These are phyloP conservation scores for Citrus australasica DNA, from an alignment of 345 rosid species.

Conservation along the genomic window DNA sequence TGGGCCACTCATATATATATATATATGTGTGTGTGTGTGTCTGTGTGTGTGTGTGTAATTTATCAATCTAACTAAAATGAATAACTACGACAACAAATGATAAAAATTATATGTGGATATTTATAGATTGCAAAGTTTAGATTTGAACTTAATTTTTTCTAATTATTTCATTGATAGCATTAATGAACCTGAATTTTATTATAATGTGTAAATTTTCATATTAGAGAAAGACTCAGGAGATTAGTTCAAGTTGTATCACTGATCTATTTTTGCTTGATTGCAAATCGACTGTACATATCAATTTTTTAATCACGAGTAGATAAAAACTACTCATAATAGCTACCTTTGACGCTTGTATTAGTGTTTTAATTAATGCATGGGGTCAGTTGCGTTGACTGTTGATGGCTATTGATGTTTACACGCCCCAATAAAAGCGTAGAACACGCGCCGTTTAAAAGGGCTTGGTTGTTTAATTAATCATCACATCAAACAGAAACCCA, in stretches of 20 bases:
- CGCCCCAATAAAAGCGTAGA: not conserved
- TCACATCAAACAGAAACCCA: conserved; percentile 2
- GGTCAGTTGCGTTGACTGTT: not conserved
- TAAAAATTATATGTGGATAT: not conserved
- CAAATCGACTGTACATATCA: not conserved
- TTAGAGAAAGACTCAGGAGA: too few species aligned
- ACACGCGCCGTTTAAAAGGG: not conserved
- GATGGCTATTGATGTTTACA: not conserved
- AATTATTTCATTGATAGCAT: too few species aligned
- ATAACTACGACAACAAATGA: not conserved
- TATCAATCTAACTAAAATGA: not conserved
- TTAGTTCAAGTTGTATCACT: not conserved
- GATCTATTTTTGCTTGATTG: too few species aligned
- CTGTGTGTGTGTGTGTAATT: not conserved
- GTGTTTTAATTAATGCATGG: not conserved
- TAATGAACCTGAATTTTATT: too few species aligned
- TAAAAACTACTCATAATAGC: not conserved
- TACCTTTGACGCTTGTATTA: not conserved
- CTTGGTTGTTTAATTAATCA: not conserved
- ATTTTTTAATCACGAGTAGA: not conserved
- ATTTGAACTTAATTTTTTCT: too few species aligned
- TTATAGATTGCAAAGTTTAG: too few species aligned
- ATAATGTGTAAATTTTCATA: too few species aligned
- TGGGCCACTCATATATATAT: not conserved
- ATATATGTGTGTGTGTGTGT: too few species aligned